Conservation (phyloP, 306 rosid species). For the Elaeagnus macrophylla region DNA sequence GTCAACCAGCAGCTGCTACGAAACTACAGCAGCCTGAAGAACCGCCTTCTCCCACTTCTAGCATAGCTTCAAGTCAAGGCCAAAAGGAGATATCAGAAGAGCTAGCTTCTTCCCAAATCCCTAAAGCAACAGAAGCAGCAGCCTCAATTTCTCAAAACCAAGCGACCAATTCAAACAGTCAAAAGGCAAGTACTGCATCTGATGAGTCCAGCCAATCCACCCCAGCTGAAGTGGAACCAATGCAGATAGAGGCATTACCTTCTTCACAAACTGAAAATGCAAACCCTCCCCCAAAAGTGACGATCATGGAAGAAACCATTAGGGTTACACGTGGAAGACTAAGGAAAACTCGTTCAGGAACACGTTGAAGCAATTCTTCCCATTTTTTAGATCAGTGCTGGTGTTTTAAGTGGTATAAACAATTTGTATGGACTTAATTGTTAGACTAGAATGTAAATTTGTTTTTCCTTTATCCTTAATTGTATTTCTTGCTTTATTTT, state of each 20-base stretch:
- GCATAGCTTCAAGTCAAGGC: slow-evolving; percentile 24
- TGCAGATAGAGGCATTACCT: slow-evolving; percentile 20
- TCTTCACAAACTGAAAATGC: slow-evolving; percentile 17
- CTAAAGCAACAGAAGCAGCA: slow-evolving; percentile 6
- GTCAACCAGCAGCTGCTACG: slow-evolving; percentile 17
- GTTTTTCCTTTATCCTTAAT: too few relatives aligned
- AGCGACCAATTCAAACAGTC: neutral
- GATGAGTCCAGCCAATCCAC: slow-evolving; percentile 18
- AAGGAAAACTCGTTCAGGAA: slow-evolving; percentile 29
- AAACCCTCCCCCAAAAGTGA: slow-evolving; percentile 13
- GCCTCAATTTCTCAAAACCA: neutral
- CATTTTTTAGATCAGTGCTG: slow-evolving; percentile 14
- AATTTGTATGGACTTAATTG: too few relatives aligned
- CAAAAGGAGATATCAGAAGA: slow-evolving; percentile 33
- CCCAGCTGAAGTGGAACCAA: slow-evolving; percentile 18
- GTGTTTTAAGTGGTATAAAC: too few relatives aligned
- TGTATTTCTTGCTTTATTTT: too few relatives aligned
- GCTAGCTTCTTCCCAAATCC: slow-evolving; percentile 18
- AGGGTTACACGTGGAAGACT: slow-evolving; percentile 18
- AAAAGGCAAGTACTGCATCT: slow-evolving; percentile 10
- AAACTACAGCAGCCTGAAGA: slow-evolving; percentile 17
- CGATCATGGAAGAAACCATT: slow-evolving; percentile 21
- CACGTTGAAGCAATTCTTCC: slow-evolving; percentile 16
- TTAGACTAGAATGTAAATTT: too few relatives aligned
- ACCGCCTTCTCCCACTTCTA: slow-evolving; percentile 30